phyloP scores from a whole-genome alignment of 768 basidiomycete genomes.

The Agaricus bisporus region DNA sequence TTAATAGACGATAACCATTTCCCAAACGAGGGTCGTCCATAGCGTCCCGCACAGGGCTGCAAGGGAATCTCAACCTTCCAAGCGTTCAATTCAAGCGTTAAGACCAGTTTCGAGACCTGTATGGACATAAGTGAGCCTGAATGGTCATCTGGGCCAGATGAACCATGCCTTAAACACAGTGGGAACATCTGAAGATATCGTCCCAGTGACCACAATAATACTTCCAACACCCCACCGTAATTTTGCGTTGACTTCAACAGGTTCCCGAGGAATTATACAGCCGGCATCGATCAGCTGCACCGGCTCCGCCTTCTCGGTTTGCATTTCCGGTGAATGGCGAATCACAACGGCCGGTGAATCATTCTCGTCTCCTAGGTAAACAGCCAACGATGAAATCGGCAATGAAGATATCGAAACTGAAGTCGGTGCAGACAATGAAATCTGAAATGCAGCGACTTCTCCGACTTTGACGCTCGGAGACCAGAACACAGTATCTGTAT shows the following conservation, averaged over 20 bases:
- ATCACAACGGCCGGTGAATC: slow-evolving; percentile 40
- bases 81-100: slow-evolving; percentile 49
- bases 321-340: slow-evolving; percentile 27
- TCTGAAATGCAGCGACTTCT: slow-evolving; percentile 66
- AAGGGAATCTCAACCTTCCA: slow-evolving; percentile 69
- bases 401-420: slow-evolving; percentile 46
- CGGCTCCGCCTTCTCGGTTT: slow-evolving; percentile 6
- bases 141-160: background rate
- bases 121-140: slow-evolving; percentile 11
- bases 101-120: slow-evolving; percentile 39
- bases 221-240: slow-evolving; percentile 56
- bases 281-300: slow-evolving; percentile 31
- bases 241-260: slow-evolving; percentile 22
- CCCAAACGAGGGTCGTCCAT: slow-evolving; percentile 23
- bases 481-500: slow-evolving; percentile 70
- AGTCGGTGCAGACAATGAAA: slow-evolving; percentile 51
- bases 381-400: slow-evolving; percentile 51
- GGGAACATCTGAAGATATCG: slow-evolving; percentile 44
- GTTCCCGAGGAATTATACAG: background rate
- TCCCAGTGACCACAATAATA: slow-evolving; percentile 56
- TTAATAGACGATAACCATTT: slow-evolving; percentile 56
- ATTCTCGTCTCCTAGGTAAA: slow-evolving; percentile 49
- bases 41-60: slow-evolving; percentile 32
- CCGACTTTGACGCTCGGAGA: slow-evolving; percentile 50
- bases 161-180: slow-evolving; percentile 45